These are phyloP conservation scores for Posidonia australis DNA, from an alignment of 106 monocot species.

Conservation along the genomic window DNA sequence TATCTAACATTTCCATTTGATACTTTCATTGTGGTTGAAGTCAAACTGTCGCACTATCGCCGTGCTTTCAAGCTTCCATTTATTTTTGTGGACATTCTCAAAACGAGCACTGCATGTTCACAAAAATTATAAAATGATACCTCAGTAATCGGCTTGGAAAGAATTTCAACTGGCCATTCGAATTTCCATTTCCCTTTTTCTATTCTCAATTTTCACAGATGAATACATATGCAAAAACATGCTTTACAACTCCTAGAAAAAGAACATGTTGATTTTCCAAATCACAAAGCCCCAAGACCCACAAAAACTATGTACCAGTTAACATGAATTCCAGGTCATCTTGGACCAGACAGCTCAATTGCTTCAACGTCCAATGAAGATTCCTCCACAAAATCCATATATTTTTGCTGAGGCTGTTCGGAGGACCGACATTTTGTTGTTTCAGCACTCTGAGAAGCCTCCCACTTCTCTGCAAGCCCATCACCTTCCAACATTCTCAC, in stretches of 20 bases:
- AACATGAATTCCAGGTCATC: constrained; percentile 47
- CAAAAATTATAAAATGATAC: too few relatives aligned
- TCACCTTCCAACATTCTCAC: constrained; percentile 93
- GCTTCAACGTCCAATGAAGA: constrained; percentile 59
- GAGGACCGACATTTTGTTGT: constrained; percentile 34
- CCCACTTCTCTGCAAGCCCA: constrained; percentile 88
- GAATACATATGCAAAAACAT: not conserved
- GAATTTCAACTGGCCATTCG: too few relatives aligned
- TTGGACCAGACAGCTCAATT: constrained; percentile 91
- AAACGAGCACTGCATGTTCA: not conserved
- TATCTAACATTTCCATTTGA: too few relatives aligned
- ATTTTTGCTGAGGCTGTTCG: constrained; percentile 37
- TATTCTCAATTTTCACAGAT: not conserved
- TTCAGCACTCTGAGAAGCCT: constrained; percentile 55
- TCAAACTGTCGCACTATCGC: too few relatives aligned
- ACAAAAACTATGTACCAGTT: too few relatives aligned
- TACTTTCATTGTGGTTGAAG: too few relatives aligned
- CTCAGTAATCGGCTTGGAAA: not conserved
- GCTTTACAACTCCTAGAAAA: not conserved
- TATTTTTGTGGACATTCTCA: not conserved
- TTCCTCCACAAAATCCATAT: constrained; percentile 60
- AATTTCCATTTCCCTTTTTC: not conserved
- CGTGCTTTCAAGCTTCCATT: not conserved
- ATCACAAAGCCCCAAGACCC: not conserved
- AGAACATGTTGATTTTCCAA: too few relatives aligned